phyloP scores from a whole-genome alignment of 805 yeast genomes.

The Babjeviella inositovora region DNA sequence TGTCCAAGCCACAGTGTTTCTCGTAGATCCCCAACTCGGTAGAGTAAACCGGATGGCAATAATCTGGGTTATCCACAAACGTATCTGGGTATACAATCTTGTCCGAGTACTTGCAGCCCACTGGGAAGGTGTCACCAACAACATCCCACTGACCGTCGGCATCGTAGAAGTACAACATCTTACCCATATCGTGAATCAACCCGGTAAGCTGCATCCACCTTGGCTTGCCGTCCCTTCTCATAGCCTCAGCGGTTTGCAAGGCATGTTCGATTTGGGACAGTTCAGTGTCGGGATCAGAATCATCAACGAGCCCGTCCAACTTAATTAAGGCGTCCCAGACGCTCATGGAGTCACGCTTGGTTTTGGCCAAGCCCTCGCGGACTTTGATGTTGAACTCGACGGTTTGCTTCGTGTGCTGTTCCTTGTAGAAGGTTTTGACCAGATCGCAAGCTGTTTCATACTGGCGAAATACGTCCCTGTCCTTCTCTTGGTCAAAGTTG shows the following conservation, averaged over 20 bases:
- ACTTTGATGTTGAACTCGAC: slow-evolving; percentile 63
- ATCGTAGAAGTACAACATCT: slow-evolving; percentile 50
- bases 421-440: slow-evolving; percentile 48
- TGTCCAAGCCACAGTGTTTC: slow-evolving; percentile 48
- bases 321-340: slow-evolving; percentile 58
- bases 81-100: slow-evolving; percentile 44
- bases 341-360: slow-evolving; percentile 48
- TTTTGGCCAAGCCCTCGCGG: slow-evolving; percentile 52
- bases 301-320: slow-evolving; percentile 47
- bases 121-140: slow-evolving; percentile 68
- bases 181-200: slow-evolving; percentile 56
- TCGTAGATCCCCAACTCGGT: slow-evolving; percentile 54
- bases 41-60: slow-evolving; percentile 43
- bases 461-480: slow-evolving; percentile 48
- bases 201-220: slow-evolving; percentile 70
- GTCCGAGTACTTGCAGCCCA: slow-evolving; percentile 50
- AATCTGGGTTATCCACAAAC: slow-evolving; percentile 45
- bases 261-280: slow-evolving; percentile 65
- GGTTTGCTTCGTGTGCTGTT: slow-evolving; percentile 56
- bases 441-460: slow-evolving; percentile 56
- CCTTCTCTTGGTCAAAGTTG: no score
- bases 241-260: slow-evolving; percentile 62
- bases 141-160: slow-evolving; percentile 73
- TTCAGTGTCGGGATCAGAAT: slow-evolving; percentile 64
- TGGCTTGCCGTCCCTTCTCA: slow-evolving; percentile 49